phyloP scores from a whole-genome alignment of 1,284 basidiomycete species.

The Laetiporus sulphureus region DNA sequence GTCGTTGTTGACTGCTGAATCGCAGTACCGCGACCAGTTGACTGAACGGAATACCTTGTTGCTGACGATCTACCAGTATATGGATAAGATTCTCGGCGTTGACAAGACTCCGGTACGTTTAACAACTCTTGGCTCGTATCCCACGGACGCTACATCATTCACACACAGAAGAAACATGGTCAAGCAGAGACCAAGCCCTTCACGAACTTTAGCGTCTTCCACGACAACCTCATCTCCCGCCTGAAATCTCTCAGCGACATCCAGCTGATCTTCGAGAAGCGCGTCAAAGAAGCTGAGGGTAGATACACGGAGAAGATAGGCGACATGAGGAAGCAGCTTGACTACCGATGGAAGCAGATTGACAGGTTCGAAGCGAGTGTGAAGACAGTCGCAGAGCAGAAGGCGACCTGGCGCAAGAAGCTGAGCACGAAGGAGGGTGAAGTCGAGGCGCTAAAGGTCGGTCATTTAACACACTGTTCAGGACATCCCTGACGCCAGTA shows the following conservation, averaged over 20 bases:
- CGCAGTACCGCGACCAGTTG: conserved; percentile 82
- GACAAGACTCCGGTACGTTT: conserved; percentile 74
- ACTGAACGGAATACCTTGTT: conserved; percentile 90
- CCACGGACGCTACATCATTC: neutral
- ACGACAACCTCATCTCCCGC: conserved; percentile 88
- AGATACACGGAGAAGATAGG: conserved; percentile 67
- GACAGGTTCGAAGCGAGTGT: conserved; percentile 90
- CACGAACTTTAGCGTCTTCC: conserved; percentile 91
- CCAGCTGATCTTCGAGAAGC: conserved; percentile 81
- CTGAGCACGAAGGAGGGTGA: conserved; percentile 83
- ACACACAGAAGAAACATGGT: conserved; percentile 55
- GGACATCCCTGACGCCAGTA: neutral
- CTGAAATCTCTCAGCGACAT: conserved; percentile 81
- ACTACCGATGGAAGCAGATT: conserved; percentile 85
- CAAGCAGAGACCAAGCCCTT: conserved; percentile 84
- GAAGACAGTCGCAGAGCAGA: conserved; percentile 79
- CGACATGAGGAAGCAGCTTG: conserved; percentile 84
- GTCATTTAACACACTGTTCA: conserved; percentile 7
- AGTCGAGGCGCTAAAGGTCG: conserved; percentile 77
- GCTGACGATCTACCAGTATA: conserved; percentile 89
- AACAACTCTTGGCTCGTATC: conserved; percentile 5
- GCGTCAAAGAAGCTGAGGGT: conserved; percentile 75
- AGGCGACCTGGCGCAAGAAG: conserved; percentile 83
- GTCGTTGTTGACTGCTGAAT: conserved; percentile 63
- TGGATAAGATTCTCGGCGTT: conserved; percentile 89